These are phyloP conservation scores for Hirsutella rhossiliensis DNA, from an alignment of 2,329 filamentous ascomycete genomes.

Conservation along the genomic window DNA sequence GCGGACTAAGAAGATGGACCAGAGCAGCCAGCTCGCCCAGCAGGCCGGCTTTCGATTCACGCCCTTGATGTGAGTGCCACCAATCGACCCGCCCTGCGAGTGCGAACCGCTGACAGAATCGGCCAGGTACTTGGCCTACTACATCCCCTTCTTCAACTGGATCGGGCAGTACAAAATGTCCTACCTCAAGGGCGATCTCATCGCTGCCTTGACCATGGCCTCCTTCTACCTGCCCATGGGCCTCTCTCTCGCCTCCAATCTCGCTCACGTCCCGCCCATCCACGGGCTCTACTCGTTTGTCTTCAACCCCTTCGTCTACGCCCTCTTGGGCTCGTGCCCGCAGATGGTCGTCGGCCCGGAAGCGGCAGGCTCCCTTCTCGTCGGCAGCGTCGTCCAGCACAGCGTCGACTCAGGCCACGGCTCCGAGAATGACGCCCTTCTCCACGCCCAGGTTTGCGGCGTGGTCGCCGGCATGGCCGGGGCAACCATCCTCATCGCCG, in stretches of 20 bases:
- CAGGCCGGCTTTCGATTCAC: conserved; percentile 63
- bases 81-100: background rate
- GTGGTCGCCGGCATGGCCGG: conserved; percentile 82
- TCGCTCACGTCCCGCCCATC: conserved; percentile 85
- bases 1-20: conserved; percentile 55
- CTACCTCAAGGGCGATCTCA: conserved; percentile 74
- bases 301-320: conserved; percentile 85
- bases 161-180: conserved; percentile 73
- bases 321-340: conserved; percentile 79
- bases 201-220: conserved; percentile 89
- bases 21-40: conserved; percentile 59
- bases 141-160: conserved; percentile 86
- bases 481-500: conserved; percentile 77
- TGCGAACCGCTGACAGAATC: background rate
- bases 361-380: conserved; percentile 81
- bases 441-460: conserved; percentile 76
- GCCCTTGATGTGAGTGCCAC: conserved; percentile 52
- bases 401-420: conserved; percentile 57
- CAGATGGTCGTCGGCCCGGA: conserved; percentile 93
- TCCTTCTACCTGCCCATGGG: conserved; percentile 98
- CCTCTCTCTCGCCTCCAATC: conserved; percentile 81
- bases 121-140: conserved; percentile 76
- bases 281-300: conserved; percentile 92
- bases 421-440: conserved; percentile 49
- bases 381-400: conserved; percentile 73